A percentile compares a stretch with the other conserved stretches of the same genome.
phyloP scores from a whole-genome alignment of 805 yeast genomes.

The Cyberlindnera mrakii region DNA sequence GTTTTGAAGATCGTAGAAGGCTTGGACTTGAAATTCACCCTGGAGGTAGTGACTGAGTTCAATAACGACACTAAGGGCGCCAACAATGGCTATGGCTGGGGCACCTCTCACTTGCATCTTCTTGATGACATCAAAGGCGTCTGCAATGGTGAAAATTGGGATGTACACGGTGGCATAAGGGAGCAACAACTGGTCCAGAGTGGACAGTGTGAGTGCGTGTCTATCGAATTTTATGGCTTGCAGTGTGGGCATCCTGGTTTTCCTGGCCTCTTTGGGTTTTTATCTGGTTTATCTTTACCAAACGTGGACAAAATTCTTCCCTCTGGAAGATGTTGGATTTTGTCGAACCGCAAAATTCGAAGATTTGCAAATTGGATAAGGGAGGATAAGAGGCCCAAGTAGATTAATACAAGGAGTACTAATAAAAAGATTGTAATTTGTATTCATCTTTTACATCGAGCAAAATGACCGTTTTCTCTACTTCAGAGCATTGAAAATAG shows the following conservation, averaged over 20 bases:
- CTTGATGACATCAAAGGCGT: conserved; percentile 79
- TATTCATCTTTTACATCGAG: too few relatives aligned
- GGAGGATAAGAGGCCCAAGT: too few relatives aligned
- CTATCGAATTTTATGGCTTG: conserved; percentile 67
- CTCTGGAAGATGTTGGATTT: too few relatives aligned
- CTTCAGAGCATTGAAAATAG: conserved; percentile 2
- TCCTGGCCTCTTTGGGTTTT: too few relatives aligned
- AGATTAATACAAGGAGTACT: too few relatives aligned
- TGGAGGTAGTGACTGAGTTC: conserved; percentile 41
- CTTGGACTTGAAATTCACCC: conserved; percentile 23
- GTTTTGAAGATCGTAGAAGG: conserved; percentile 27
- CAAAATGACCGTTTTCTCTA: too few relatives aligned
- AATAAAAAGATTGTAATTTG: too few relatives aligned
- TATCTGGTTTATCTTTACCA: too few relatives aligned
- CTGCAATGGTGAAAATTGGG: conserved; percentile 53
- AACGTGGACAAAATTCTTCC: too few relatives aligned
- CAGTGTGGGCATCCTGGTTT: conserved; percentile 29
- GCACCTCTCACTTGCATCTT: conserved; percentile 97
- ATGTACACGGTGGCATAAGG: conserved; percentile 78
- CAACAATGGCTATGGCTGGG: conserved; percentile 96
- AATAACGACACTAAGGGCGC: conserved; percentile 75
- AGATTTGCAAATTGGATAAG: too few relatives aligned
- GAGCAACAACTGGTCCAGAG: conserved; percentile 75
- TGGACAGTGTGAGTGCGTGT: conserved; percentile 38
- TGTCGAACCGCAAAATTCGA: too few relatives aligned